These are phyloP conservation scores for Lecanosticta acicola DNA, from an alignment of 2,329 filamentous ascomycete genomes.

Conservation along the genomic window DNA sequence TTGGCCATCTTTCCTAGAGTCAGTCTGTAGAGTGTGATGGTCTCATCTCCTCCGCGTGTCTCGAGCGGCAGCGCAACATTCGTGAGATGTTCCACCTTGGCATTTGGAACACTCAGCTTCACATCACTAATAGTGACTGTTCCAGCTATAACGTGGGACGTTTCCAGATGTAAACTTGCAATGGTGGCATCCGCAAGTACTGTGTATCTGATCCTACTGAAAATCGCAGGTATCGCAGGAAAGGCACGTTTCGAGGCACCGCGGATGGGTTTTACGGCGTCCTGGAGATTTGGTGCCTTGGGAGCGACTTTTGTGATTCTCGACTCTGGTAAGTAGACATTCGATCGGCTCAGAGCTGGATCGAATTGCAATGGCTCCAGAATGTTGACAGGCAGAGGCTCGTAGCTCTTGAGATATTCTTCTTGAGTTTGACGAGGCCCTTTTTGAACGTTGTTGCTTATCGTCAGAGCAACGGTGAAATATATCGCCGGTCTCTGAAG, in stretches of 20 bases:
- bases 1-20: conserved; percentile 1
- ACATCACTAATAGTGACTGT: conserved; percentile 56
- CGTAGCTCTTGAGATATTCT: conserved; percentile 64
- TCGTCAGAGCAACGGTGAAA: conserved; percentile 43
- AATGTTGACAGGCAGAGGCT: conserved; percentile 68
- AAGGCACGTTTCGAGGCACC: conserved; percentile 59
- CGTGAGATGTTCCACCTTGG: conserved; percentile 45
- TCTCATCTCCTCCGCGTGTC: conserved; percentile 61
- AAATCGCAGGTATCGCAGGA: conserved; percentile 62
- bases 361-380: conserved; percentile 67
- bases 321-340: conserved; percentile 65
- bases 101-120: conserved; percentile 52
- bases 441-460: conserved; percentile 26
- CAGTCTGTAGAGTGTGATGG: conserved; percentile 63
- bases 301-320: conserved; percentile 70
- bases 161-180: conserved; percentile 29
- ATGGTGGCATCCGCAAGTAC: conserved; percentile 44
- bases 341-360: conserved; percentile 40
- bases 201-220: conserved; percentile 68
- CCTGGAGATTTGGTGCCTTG: conserved; percentile 54
- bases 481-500: conserved; percentile 62
- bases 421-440: conserved; percentile 51
- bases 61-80: conserved; percentile 18
- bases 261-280: conserved; percentile 58
- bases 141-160: conserved; percentile 23